phyloP scores from a whole-genome alignment of 2,329 filamentous ascomycete genomes.

The Berkeleyomyces basicola region DNA sequence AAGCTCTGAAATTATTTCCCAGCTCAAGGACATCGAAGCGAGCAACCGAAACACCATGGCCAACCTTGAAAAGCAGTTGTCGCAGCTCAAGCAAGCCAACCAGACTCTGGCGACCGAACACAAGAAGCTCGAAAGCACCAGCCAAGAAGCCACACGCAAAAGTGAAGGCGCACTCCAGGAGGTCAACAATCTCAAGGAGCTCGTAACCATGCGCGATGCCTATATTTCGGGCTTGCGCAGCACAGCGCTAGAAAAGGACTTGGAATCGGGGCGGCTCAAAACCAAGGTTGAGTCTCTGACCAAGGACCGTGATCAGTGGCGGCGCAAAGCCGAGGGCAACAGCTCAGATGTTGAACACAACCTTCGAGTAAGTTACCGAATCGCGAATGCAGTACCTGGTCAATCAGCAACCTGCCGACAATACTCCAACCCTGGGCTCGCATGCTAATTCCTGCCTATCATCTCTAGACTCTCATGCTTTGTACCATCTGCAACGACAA shows the following conservation, averaged over 20 bases:
- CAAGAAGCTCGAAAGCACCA: constrained; percentile 56
- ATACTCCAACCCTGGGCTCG: background rate
- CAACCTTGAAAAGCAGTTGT: constrained; percentile 81
- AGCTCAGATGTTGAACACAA: constrained; percentile 70
- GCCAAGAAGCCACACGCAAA: constrained; percentile 50
- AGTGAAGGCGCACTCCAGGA: constrained; percentile 61
- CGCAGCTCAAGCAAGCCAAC: constrained; percentile 66
- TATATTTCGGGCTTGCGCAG: constrained; percentile 34
- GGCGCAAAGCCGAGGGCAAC: constrained; percentile 64
- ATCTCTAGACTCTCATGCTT: constrained; percentile 27
- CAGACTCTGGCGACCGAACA: constrained; percentile 53
- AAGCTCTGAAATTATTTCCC: constrained; percentile 82
- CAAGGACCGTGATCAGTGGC: constrained; percentile 76
- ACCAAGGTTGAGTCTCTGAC: constrained; percentile 60
- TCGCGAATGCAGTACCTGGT: background rate
- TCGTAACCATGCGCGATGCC: constrained; percentile 62
- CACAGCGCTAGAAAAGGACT: constrained; percentile 45
- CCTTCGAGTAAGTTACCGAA: constrained; percentile 52
- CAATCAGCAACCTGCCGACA: too few species aligned
- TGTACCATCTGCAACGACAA: constrained; percentile 87
- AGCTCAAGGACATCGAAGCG: constrained; percentile 79
- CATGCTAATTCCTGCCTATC: background rate
- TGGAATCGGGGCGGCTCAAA: constrained; percentile 66
- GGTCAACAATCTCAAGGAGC: constrained; percentile 55
- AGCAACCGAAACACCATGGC: constrained; percentile 58